Evolutionary conservation across 31 red algal genomes (phyloP).

Genomic region (Odonthalia washingtoniensis): DNA sequence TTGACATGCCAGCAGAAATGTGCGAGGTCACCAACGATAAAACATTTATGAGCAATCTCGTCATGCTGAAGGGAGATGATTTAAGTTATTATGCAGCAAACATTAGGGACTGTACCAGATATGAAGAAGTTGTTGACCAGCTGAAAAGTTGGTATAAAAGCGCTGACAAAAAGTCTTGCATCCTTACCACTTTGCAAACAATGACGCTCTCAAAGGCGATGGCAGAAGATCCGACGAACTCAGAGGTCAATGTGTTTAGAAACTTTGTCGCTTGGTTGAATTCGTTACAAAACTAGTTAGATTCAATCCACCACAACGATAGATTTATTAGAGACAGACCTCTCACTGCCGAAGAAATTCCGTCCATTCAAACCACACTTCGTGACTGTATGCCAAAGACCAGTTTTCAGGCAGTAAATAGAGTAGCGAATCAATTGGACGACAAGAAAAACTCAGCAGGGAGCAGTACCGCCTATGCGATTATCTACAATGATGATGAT

Average conservation of each 20-base stretch:
- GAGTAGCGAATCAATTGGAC: neutral
- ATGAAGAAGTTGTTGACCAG: neutral
- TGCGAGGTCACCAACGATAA: slow-evolving; percentile 29
- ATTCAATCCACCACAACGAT: neutral
- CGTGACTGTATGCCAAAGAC: too few species aligned
- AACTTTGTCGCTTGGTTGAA: neutral
- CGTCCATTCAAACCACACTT: neutral
- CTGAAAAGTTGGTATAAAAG: neutral
- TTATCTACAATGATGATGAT: too few species aligned
- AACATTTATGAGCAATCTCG: slow-evolving; percentile 19
- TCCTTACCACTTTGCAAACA: neutral
- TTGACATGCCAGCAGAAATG: slow-evolving; percentile 24
- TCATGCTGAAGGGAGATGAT: slow-evolving; percentile 43
- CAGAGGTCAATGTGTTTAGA: neutral
- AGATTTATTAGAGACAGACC: neutral
- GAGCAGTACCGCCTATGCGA: too few species aligned
- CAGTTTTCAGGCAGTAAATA: too few species aligned
- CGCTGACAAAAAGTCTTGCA: neutral
- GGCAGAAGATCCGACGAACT: neutral
- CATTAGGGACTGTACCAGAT: neutral
- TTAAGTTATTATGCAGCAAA: slow-evolving; percentile 26
- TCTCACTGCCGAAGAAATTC: neutral
- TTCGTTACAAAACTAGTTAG: neutral
- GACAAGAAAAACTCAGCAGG: too few species aligned
- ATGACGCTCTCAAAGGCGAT: neutral